Conservation (phyloP, 139 green algal genomes). For the Cymbomonas tetramitiformis region DNA sequence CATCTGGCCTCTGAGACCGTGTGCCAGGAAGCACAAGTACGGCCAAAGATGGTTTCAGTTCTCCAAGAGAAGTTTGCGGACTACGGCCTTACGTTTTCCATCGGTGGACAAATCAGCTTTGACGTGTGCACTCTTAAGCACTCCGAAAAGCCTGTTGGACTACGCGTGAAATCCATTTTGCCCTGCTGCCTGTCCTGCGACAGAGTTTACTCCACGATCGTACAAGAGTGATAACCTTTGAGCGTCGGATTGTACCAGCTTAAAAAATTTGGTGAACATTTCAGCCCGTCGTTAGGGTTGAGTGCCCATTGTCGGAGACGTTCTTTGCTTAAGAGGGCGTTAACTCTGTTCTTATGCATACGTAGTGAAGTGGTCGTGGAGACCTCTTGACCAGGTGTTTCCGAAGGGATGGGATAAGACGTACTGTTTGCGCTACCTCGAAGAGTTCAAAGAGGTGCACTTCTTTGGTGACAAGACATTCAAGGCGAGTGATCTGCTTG, state of each 20-base stretch:
- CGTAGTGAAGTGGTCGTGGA: too few species aligned
- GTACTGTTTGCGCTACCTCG: constrained; percentile 88
- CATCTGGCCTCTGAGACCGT: constrained; percentile 3
- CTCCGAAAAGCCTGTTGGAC: too few species aligned
- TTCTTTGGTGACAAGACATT: constrained; percentile 99
- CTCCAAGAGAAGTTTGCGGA: constrained; percentile 77
- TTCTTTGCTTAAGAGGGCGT: too few species aligned
- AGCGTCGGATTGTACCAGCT: too few species aligned
- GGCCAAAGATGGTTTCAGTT: constrained; percentile 66
- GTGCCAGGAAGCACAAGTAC: constrained; percentile 22
- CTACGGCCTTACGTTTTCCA: constrained; percentile 75
- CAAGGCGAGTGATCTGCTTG: constrained; percentile 36
- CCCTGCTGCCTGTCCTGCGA: too few species aligned
- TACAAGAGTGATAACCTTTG: too few species aligned
- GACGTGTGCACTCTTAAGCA: too few species aligned
- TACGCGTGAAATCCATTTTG: too few species aligned
- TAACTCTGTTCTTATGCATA: background rate
- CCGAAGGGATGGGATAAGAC: constrained; percentile 96
- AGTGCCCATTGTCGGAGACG: too few species aligned
- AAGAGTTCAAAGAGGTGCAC: constrained; percentile 87
- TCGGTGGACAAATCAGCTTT: constrained; percentile 97
- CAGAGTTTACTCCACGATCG: too few species aligned
- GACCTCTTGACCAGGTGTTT: constrained; percentile 26
- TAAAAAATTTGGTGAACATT: too few species aligned
- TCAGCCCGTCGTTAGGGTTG: too few species aligned